phyloP scores from a whole-genome alignment of 306 rosid species.

The Cercis canadensis region DNA sequence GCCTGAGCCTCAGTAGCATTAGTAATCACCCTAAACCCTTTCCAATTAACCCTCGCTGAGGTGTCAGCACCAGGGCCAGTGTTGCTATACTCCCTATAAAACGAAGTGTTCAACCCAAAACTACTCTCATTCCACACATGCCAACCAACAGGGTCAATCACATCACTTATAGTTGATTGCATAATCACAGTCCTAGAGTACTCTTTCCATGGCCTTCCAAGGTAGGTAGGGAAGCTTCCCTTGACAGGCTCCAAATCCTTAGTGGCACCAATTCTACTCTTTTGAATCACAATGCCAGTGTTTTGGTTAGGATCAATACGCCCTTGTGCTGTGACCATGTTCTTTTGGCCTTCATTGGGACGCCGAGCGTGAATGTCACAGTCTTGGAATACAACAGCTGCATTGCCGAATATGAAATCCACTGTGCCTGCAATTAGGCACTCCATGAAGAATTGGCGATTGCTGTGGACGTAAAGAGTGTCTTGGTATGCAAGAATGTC shows the following conservation, averaged over 20 bases:
- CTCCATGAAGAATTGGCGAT: conserved; percentile 64
- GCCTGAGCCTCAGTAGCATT: conserved; percentile 58
- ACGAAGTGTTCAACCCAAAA: conserved; percentile 62
- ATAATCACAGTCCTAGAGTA: conserved; percentile 73
- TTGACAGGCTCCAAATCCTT: conserved; percentile 43
- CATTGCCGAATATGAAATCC: conserved; percentile 85
- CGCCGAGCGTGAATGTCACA: conserved; percentile 75
- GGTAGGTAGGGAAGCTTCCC: conserved; percentile 55
- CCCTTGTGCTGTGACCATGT: conserved; percentile 86
- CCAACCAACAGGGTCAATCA: conserved; percentile 76
- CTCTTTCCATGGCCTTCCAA: conserved; percentile 81
- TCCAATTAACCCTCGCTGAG: conserved; percentile 63
- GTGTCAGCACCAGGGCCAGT: conserved; percentile 66
- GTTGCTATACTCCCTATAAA: conserved; percentile 62
- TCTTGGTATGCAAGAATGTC: conserved; percentile 73
- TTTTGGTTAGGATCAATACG: conserved; percentile 74
- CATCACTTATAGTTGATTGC: conserved; percentile 58
- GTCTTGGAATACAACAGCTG: conserved; percentile 67
- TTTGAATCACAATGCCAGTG: conserved; percentile 84
- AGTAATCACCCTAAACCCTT: conserved; percentile 63
- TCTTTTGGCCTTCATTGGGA: conserved; percentile 67
- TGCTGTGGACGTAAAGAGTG: conserved; percentile 80
- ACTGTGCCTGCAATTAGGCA: conserved; percentile 66
- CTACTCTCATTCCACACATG: conserved; percentile 51
- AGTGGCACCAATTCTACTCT: conserved; percentile 66